Base-by-base conservation (phyloP, 257 asterid genomes). In the Forsythia viridissima region DNA sequence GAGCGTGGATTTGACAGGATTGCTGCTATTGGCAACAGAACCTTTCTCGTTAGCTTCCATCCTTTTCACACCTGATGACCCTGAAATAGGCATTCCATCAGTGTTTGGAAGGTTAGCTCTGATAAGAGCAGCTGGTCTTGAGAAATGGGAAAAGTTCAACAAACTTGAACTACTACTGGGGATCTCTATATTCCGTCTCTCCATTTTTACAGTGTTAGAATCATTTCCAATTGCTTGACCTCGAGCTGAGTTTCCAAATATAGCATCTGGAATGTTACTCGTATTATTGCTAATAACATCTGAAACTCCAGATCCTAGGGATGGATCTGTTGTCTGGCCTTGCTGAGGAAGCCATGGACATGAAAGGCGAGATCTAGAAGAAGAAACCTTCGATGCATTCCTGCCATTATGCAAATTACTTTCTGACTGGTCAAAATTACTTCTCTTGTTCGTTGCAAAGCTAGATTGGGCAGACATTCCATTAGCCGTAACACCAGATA, bases 111-210 rank as follows among this genome's bases (percentile, higher is more conserved):
- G 68, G 72, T 84, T 85, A 30, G 87, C 81, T 82, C 87, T 92
- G 66, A 73, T 84, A 79, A 84, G 78, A 71, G 83, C 82, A 72
- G 85, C 87, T 11, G 97, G 88, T 84, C 92, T 92, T 1, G 97
- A 87, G 76, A 96, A 92, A 85, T 88, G 89, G 38, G 95, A 85
- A 81, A 96, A 96, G 85, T 93, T 96, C 68, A 90, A 76, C 81
- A 86, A 66, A 81, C 36, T 80, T 24, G 92, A 84, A 82, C 63
- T 77, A 80, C 69, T 84, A 34, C 77, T 76, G 41, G 90, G 76
- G 74, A 73, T 69, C 74, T 75, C 85, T 38, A 69, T 37, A 66
- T 59, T 78, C 72, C 72, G 86, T 76, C 84, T 87, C 82, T 73
- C 89, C 76, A 71, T 71, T 75, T 70, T 80, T 82, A 73, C 24